phyloP scores from a whole-genome alignment of 305 asterid species.

The Fraxinus latifolia region DNA sequence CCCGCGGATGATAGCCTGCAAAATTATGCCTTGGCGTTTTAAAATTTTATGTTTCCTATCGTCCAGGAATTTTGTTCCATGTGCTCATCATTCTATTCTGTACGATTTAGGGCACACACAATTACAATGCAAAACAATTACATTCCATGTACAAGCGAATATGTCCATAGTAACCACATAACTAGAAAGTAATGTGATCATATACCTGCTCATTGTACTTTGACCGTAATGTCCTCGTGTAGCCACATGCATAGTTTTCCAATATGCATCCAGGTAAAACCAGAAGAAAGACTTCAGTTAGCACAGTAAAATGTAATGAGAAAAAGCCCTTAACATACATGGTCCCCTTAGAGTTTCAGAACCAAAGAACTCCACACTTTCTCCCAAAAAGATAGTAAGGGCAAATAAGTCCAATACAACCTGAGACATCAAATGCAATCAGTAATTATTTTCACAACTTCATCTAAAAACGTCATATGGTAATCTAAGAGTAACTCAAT shows the following conservation, averaged over 20 bases:
- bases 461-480: not conserved
- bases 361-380: constrained; percentile 20
- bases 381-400: not conserved
- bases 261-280: not conserved
- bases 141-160: not conserved
- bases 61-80: not conserved
- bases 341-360: constrained; percentile 33
- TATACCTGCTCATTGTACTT: not conserved
- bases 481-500: not conserved
- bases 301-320: not conserved
- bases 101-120: not conserved
- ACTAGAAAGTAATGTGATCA: not conserved
- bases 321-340: not conserved
- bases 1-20: not conserved
- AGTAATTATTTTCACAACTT: not conserved
- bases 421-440: not conserved
- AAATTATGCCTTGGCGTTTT: not conserved
- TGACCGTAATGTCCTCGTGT: not conserved
- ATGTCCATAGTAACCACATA: not conserved
- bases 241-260: not conserved
- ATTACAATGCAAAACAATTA: not conserved
- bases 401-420: not conserved
- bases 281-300: not conserved
- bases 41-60: not conserved
- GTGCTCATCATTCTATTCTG: not conserved